Evolutionary conservation across 495 filamentous ascomycete genomes (phyloP).

Genomic region (Neurospora sp.): DNA sequence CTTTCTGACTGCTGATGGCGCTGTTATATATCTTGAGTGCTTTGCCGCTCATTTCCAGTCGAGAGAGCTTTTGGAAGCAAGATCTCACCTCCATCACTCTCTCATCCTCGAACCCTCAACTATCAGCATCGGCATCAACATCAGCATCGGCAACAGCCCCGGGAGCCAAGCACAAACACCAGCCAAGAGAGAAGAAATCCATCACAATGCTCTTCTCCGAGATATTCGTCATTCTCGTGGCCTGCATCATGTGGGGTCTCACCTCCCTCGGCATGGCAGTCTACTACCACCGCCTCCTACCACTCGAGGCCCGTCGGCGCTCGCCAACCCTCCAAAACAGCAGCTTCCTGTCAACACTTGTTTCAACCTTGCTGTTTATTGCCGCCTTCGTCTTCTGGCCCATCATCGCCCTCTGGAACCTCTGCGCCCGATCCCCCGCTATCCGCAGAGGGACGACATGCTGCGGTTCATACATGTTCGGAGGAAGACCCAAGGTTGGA

Average conservation of each 20-base stretch:
- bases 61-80: background rate
- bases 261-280: conserved; percentile 5
- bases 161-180: background rate
- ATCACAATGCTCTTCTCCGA: conserved; percentile 1
- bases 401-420: conserved; percentile 2
- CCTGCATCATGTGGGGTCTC: conserved; percentile 1
- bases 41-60: background rate
- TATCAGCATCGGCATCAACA: background rate
- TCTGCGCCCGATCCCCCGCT: background rate
- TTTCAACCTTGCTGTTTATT: background rate
- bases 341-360: background rate
- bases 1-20: background rate
- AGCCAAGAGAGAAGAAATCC: background rate
- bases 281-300: conserved; percentile 5
- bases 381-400: conserved; percentile 4
- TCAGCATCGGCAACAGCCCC: background rate
- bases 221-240: background rate
- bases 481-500: background rate
- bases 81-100: background rate
- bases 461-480: background rate
- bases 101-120: background rate
- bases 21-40: background rate
- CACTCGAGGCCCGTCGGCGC: conserved; percentile 1
- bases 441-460: background rate
- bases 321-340: conserved; percentile 1